Evolutionary conservation across 2,329 filamentous ascomycete genomes (phyloP), one percentile per base, ranked within the genome.

Genomic region (Trichoderma afroharzianum): DNA sequence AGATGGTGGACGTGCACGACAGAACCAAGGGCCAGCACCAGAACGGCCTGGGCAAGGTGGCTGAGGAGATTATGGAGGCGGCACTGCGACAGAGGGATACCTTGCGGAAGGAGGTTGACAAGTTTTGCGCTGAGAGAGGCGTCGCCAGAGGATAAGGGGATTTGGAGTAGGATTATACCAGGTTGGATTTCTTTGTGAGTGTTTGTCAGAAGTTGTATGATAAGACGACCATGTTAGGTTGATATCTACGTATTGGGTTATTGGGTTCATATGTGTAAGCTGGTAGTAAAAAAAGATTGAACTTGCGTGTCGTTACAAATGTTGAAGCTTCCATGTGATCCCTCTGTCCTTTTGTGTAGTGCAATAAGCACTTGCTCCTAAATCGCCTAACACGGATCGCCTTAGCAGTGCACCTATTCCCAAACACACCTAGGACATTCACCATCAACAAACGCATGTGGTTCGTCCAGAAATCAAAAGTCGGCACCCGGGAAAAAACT

Each of bases 21-120:
- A 81, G 80, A 62, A 84, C 81, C 55, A 79, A 78, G 71, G 79
- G 75, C 58, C 80, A 80, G 64, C 81, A 83, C 32, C 76, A 76
- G n/a, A 76, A 76, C 43, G 83, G 83, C 15, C 83, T 89, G 43
- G 85, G 84, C 15, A 79, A 80, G 59, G 81, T 82, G 67, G 83
- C 83, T 62, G 83, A 84, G 72, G 87, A 88, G 55, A 90, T 94
- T 77, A 92, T 94, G 89, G 90, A 92, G 21, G 83, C 85, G 24
- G 90, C 89, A 1, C 80, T 85, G 61, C 83, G 88, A 69, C 92
- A 94, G 84, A 86, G 86, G 72, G 87, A 90, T 68, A 91, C 86
- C 71, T 80, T 94, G 77, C 83, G 84, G 72, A 93, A 92, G 83
- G 92, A 95, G 83, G 92, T 94, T 7, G 87, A 87, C 72, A 92